Evolutionary conservation across 768 basidiomycete species (phyloP).

Genomic region (Cytidiella melzeri): DNA sequence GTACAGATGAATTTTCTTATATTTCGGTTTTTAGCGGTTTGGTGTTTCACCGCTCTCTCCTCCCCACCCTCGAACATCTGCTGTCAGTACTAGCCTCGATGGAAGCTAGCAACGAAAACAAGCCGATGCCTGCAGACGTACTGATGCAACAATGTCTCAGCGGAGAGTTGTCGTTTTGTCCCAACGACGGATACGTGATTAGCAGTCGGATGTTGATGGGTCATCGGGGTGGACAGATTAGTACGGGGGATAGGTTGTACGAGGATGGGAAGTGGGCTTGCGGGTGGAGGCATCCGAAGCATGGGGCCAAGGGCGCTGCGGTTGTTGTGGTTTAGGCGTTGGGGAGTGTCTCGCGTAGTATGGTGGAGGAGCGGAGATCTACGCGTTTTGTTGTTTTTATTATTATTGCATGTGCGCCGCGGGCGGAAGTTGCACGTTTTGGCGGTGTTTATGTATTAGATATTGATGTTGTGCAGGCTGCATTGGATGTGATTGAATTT

Average conservation of each 20-base stretch:
- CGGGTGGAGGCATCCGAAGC: constrained; percentile 8
- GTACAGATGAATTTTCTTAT: background rate
- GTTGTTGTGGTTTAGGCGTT: constrained; percentile 5
- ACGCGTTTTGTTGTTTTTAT: too few species aligned
- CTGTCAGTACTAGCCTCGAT: background rate
- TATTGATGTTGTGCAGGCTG: too few species aligned
- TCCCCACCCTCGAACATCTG: background rate
- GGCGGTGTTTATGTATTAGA: too few species aligned
- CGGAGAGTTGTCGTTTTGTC: constrained; percentile 5
- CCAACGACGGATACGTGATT: background rate
- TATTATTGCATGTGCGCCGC: too few species aligned
- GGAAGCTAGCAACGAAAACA: background rate
- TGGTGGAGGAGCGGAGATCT: too few species aligned
- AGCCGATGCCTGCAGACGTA: constrained; percentile 6
- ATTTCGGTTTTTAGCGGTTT: constrained; percentile 2
- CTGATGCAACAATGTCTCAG: constrained; percentile 6
- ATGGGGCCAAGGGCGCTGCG: constrained; percentile 2
- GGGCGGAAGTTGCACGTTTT: too few species aligned
- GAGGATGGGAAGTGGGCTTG: constrained; percentile 7
- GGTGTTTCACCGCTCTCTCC: constrained; percentile 6
- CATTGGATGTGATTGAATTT: too few species aligned
- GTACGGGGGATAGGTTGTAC: constrained; percentile 5
- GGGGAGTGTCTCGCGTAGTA: too few species aligned
- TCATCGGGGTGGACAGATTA: constrained; percentile 4
- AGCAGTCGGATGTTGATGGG: constrained; percentile 5